Base-by-base conservation (phyloP, 2,329 filamentous ascomycete species). In the Penicillium freii region DNA sequence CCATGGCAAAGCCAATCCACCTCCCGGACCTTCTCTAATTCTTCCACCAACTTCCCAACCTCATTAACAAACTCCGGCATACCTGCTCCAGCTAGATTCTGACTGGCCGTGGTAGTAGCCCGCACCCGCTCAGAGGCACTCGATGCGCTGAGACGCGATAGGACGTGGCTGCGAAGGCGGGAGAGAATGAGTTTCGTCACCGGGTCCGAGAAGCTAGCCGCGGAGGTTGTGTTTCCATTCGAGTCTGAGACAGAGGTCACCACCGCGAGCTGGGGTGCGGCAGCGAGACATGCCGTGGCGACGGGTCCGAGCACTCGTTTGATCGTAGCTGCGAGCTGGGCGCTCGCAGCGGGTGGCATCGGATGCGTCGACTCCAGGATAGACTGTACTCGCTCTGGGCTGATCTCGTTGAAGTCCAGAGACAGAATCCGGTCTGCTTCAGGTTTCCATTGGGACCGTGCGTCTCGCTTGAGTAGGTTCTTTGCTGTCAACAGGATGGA, bases 401-500 rank as follows among this genome's bases (percentile, higher is more conserved):
- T 71, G 50, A 77, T 74, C 42, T 78, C 75, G 25, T 69, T 72
- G 54, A 78, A 77, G 44, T 78, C 70, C 33, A 80, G 64, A n/a
- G 76, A 80, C 77, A 84, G 80, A 56, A 88, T 81, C 10, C 84
- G 80, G 44, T 79, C 79, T 0, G 84, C 83, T 67, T 87, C 83
- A 3, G 78, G 76, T 66, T 86, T 86, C 85, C 85, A 88, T 56
- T 85, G 82, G 15, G 81, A 82, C 51, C 86, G 82, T 6, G 84
- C 81, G 68, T 87, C 85, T 8, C 85, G 83, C 65, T 86, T 85
- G 33, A 88, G 80, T 4, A 87, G 74, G 57, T 87, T 87, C 74
- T 88, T 88, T 9, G 85, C 84, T 0, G 84, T 87, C 36, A 88
- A 76, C 3, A 88, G 74, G 52, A 87, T 84, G 6, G 84, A 82